phyloP scores from a whole-genome alignment of 495 filamentous ascomycete species.

The Thermothielavioides terrestris region DNA sequence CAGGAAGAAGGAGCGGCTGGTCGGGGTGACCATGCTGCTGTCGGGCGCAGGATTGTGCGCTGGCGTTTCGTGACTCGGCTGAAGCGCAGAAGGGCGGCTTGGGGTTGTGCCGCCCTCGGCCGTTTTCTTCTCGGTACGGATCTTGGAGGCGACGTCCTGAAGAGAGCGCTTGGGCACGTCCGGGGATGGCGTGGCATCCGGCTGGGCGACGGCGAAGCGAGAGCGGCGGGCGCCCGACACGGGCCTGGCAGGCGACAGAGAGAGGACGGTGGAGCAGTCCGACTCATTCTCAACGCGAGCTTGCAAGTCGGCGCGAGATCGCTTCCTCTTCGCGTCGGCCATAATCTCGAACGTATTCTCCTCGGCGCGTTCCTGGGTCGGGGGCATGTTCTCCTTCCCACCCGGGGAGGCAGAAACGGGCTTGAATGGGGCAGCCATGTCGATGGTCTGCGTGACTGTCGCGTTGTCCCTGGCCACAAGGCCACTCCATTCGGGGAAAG shows the following conservation, averaged over 20 bases:
- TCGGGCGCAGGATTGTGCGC: constrained; percentile 7
- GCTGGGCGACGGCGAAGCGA: constrained; percentile 15
- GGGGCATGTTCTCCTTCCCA: constrained; percentile 36
- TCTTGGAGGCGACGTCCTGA: constrained; percentile 27
- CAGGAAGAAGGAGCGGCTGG: constrained; percentile 38
- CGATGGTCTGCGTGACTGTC: constrained; percentile 16
- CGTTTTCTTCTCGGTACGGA: constrained; percentile 21
- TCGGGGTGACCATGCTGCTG: constrained; percentile 26
- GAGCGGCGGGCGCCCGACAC: constrained; percentile 16
- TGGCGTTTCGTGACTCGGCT: constrained; percentile 3
- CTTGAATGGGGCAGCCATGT: constrained; percentile 12
- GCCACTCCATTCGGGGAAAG: constrained; percentile 52
- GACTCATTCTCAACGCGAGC: constrained; percentile 38
- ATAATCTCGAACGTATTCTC: constrained; percentile 22
- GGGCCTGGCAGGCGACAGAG: constrained; percentile 17
- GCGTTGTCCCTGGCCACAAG: constrained; percentile 15
- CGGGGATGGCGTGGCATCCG: constrained; percentile 8
- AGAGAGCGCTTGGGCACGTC: constrained; percentile 22
- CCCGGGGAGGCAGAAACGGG: constrained; percentile 8
- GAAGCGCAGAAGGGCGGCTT: constrained; percentile 8
- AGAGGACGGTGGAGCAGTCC: constrained; percentile 33
- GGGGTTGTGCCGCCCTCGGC: constrained; percentile 16
- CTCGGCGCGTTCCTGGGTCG: constrained; percentile 14
- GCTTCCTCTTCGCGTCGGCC: constrained; percentile 21
- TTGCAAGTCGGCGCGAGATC: constrained; percentile 34